These are phyloP conservation scores for Annulohypoxylon truncatum DNA, from an alignment of 2,329 filamentous ascomycete genomes.

Conservation along the genomic window DNA sequence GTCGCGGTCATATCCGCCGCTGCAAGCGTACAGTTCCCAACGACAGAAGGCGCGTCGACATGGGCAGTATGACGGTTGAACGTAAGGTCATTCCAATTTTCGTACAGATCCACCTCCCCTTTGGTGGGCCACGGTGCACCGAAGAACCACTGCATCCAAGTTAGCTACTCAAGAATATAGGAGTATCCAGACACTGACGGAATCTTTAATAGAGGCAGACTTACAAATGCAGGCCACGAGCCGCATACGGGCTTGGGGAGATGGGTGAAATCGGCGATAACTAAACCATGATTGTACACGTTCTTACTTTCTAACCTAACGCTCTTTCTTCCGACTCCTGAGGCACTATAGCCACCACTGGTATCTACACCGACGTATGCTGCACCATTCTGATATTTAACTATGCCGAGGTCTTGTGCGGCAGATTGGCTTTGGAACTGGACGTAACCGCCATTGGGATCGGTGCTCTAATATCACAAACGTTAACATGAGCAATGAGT, in stretches of 20 bases:
- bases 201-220: conserved; percentile 25
- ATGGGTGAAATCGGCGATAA: conserved; percentile 76
- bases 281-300: conserved; percentile 72
- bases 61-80: conserved; percentile 70
- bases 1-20: conserved; percentile 47
- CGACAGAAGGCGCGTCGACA: conserved; percentile 53
- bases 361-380: conserved; percentile 57
- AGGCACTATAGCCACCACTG: conserved; percentile 37
- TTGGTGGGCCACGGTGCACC: conserved; percentile 67
- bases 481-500: not conserved
- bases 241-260: conserved; percentile 75
- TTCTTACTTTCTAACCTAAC: conserved; percentile 74
- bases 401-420: conserved; percentile 53
- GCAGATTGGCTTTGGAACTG: conserved; percentile 58
- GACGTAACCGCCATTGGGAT: conserved; percentile 75
- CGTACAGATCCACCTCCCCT: conserved; percentile 76
- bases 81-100: conserved; percentile 69
- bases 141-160: conserved; percentile 59
- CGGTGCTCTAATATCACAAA: conserved; percentile 48
- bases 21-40: conserved; percentile 53
- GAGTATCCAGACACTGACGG: not conserved
- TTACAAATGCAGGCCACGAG: conserved; percentile 76
- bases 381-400: conserved; percentile 49
- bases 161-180: conserved; percentile 8
- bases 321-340: conserved; percentile 60